Conservation (phyloP, 495 filamentous ascomycete genomes). For the Penicillium soppii region DNA sequence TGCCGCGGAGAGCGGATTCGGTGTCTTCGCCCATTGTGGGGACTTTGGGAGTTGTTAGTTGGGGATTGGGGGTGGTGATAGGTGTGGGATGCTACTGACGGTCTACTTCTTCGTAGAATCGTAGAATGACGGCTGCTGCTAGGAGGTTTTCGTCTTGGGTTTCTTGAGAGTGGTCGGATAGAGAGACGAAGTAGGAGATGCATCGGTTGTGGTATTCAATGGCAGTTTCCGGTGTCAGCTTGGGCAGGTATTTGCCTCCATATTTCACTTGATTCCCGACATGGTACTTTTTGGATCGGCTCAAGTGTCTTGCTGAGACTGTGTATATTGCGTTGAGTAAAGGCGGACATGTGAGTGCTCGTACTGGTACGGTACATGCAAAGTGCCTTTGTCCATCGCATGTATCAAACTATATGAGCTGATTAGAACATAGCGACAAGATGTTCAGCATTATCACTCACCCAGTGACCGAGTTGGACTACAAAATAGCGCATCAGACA, state of each 20-base stretch:
- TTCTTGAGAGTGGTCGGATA: conserved; percentile 13
- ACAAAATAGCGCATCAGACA: conserved; percentile 34
- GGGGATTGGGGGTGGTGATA: neutral
- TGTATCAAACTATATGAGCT: conserved; percentile 18
- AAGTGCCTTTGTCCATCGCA: conserved; percentile 31
- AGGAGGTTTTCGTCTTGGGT: conserved; percentile 25
- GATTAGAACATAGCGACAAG: neutral
- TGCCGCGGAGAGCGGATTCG: conserved; percentile 9
- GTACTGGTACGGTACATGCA: conserved; percentile 27
- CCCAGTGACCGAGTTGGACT: conserved; percentile 28
- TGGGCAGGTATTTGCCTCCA: conserved; percentile 18
- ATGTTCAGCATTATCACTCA: conserved; percentile 4
- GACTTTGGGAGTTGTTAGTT: neutral
- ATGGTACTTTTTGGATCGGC: conserved; percentile 18
- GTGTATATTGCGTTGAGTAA: conserved; percentile 35
- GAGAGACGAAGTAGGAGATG: conserved; percentile 17
- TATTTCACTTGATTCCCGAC: conserved; percentile 16
- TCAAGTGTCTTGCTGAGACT: conserved; percentile 28
- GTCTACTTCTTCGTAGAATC: conserved; percentile 33
- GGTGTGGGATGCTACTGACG: conserved; percentile 6
- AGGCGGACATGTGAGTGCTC: conserved; percentile 29
- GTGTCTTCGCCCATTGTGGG: conserved; percentile 7
- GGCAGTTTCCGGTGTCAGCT: conserved; percentile 16
- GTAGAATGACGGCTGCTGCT: conserved; percentile 24
- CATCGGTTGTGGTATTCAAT: conserved; percentile 24